phyloP scores from a whole-genome alignment of 2,329 filamentous ascomycete species.

The Trichophyton simii region DNA sequence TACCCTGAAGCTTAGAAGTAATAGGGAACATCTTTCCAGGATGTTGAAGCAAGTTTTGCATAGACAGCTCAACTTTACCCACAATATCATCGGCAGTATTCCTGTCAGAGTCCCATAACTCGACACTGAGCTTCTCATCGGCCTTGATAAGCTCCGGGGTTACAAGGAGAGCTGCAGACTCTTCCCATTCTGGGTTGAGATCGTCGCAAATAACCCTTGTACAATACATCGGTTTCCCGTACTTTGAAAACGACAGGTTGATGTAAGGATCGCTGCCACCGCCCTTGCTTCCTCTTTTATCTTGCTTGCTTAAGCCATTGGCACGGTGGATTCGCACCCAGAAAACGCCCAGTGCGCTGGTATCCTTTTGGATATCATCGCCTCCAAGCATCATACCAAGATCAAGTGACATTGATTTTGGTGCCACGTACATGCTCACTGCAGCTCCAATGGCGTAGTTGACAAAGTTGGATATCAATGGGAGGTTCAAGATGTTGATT shows the following conservation, averaged over 20 bases:
- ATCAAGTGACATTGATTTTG: slow-evolving; percentile 86
- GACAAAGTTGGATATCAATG: slow-evolving; percentile 89
- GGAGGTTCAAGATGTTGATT: slow-evolving; percentile 81
- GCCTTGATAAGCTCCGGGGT: slow-evolving; percentile 84
- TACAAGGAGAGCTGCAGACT: slow-evolving; percentile 72
- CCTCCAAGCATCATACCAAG: slow-evolving; percentile 82
- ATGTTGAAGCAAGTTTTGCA: slow-evolving; percentile 90
- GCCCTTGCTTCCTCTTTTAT: slow-evolving; percentile 64
- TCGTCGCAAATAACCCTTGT: slow-evolving; percentile 93
- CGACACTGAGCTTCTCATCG: slow-evolving; percentile 82
- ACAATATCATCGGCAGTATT: slow-evolving; percentile 89
- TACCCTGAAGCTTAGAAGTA: slow-evolving; percentile 66
- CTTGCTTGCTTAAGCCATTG: slow-evolving; percentile 79
- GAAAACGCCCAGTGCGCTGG: slow-evolving; percentile 71
- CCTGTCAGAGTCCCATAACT: slow-evolving; percentile 92
- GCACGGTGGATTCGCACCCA: slow-evolving; percentile 89
- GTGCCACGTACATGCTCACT: slow-evolving; percentile 81
- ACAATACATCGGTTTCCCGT: slow-evolving; percentile 94
- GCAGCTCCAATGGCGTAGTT: slow-evolving; percentile 87
- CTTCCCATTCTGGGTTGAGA: slow-evolving; percentile 84
- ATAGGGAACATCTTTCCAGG: slow-evolving; percentile 88
- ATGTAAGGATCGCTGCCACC: slow-evolving; percentile 94
- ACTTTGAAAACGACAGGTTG: slow-evolving; percentile 88
- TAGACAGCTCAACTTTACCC: slow-evolving; percentile 83
- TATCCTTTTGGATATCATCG: slow-evolving; percentile 80